These are phyloP conservation scores for Trypanosoma mega DNA, from an alignment of 208 protist genomes.

Conservation along the genomic window DNA sequence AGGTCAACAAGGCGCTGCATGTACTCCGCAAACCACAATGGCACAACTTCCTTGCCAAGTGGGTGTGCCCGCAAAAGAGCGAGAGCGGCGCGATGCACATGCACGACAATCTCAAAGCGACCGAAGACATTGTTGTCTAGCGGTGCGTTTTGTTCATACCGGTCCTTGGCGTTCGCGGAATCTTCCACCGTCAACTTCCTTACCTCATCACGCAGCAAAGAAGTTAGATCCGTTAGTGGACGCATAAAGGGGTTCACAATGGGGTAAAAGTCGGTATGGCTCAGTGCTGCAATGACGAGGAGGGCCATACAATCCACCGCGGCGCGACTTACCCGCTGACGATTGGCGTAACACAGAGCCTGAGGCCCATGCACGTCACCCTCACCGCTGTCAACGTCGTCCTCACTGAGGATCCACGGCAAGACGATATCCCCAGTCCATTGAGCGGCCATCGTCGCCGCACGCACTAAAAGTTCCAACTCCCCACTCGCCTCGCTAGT, in stretches of 20 bases:
- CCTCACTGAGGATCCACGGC: slow-evolving; percentile 23
- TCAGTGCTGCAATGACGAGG: slow-evolving; percentile 10
- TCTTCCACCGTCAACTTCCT: slow-evolving; percentile 9
- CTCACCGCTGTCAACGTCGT: not conserved
- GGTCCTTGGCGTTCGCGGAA: not conserved
- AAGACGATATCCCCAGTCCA: slow-evolving; percentile 21
- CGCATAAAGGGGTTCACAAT: not conserved
- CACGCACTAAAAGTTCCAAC: slow-evolving; percentile 5
- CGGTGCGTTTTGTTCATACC: not conserved
- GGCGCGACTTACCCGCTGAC: slow-evolving; percentile 18
- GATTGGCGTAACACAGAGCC: no score
- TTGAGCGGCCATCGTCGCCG: slow-evolving; percentile 4
- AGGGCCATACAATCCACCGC: slow-evolving; percentile 23
- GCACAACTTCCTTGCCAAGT: slow-evolving; percentile 12
- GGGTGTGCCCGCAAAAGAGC: slow-evolving; percentile 16
- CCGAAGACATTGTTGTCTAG: slow-evolving; percentile 22
- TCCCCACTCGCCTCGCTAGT: no score
- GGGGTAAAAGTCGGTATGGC: slow-evolving; percentile 1
- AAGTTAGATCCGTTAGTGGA: slow-evolving; percentile 16
- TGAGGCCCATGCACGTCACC: no score
- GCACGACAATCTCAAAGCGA: slow-evolving; percentile 29
- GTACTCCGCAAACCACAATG: slow-evolving; percentile 37
- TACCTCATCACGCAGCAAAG: slow-evolving; percentile 11
- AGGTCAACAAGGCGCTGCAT: slow-evolving; percentile 51
- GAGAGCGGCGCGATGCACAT: slow-evolving; percentile 24